A percentile compares a stretch with the other conserved stretches of the same genome.
Conservation (phyloP, 257 asterid species). For the Perilla frutescens region DNA sequence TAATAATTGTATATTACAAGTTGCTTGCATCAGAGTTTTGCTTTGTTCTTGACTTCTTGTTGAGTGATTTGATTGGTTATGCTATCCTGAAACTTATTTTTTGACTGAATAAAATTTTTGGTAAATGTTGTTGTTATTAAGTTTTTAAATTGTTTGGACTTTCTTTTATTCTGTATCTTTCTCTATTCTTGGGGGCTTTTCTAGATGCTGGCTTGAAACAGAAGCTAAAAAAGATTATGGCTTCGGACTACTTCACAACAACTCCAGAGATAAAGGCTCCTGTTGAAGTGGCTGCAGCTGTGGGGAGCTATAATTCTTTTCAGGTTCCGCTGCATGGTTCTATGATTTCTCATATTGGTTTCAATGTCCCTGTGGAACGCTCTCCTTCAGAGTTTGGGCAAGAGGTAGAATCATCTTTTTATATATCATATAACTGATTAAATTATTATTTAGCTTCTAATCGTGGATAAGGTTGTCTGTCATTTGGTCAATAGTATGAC, state of each 20-base stretch:
- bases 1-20: background rate
- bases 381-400: constrained; percentile 48
- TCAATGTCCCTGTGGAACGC: constrained; percentile 41
- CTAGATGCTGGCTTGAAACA: constrained; percentile 65
- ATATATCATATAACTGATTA: constrained; percentile 1
- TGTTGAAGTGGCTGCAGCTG: constrained; percentile 65
- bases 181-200: constrained; percentile 19
- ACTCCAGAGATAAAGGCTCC: constrained; percentile 65
- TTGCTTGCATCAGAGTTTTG: background rate
- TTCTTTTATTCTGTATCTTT: constrained; percentile 20
- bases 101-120: background rate
- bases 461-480: background rate
- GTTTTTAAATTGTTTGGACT: constrained; percentile 13
- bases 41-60: constrained; percentile 15
- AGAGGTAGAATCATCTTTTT: constrained; percentile 47
- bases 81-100: background rate
- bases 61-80: constrained; percentile 2
- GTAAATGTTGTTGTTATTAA: constrained; percentile 5
- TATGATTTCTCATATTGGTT: constrained; percentile 36
- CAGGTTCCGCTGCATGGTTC: constrained; percentile 50
- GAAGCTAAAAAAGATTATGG: constrained; percentile 66
- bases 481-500: constrained; percentile 1
- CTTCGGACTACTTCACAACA: constrained; percentile 60
- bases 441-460: constrained; percentile 3
- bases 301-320: constrained; percentile 53